These are phyloP conservation scores for Arbutus unedo DNA, from an alignment of 148 eudicot genomes.

Conservation along the genomic window DNA sequence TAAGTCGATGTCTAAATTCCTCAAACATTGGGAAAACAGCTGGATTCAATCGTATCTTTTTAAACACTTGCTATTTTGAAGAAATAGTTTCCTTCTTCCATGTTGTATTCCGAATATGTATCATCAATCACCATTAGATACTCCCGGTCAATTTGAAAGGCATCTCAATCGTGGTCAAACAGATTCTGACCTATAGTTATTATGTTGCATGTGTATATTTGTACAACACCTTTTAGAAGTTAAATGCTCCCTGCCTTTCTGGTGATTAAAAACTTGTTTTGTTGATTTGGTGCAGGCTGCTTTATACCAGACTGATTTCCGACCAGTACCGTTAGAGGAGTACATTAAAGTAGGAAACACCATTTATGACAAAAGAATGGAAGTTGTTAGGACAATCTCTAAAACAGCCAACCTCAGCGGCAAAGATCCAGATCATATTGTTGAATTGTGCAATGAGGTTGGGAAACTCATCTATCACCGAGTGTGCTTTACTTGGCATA, in stretches of 20 bases:
- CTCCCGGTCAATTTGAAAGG: neutral
- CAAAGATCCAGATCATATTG: conserved; percentile 98
- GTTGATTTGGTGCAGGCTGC: conserved; percentile 61
- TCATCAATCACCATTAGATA: neutral
- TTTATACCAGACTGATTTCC: conserved; percentile 92
- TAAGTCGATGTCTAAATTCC: neutral
- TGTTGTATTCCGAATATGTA: neutral
- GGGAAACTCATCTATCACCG: conserved; percentile 18
- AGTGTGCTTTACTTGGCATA: conserved; percentile 3
- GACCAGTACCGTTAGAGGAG: conserved; percentile 95
- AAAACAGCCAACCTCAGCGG: conserved; percentile 77
- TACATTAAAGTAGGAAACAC: conserved; percentile 86
- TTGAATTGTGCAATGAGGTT: conserved; percentile 95
- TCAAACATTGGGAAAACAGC: neutral
- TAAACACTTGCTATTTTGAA: neutral
- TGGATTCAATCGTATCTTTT: neutral
- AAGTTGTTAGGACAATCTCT: conserved; percentile 67
- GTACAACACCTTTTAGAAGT: neutral
- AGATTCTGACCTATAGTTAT: neutral
- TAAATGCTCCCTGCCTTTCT: conserved; percentile 6
- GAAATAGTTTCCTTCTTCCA: neutral
- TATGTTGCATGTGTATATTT: neutral
- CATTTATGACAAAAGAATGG: conserved; percentile 78
- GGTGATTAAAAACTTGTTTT: neutral
- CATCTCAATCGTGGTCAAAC: neutral